Base-by-base conservation (phyloP, 371 early-diverging fungal species). In the Lichtheimia ramosa region DNA sequence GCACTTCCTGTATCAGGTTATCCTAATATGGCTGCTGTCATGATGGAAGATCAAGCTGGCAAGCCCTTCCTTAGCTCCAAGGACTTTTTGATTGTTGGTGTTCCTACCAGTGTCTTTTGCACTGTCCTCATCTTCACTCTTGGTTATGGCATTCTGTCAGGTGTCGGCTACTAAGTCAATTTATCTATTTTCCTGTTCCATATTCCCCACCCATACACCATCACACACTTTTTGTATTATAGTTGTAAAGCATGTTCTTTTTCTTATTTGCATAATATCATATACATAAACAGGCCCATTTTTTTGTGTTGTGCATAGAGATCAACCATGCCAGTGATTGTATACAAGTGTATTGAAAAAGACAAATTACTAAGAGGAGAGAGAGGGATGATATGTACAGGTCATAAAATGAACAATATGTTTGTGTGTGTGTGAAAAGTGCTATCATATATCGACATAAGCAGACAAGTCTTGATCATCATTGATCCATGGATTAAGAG, bases 1-100 rank as follows among this genome's bases (percentile, higher is more conserved):
- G 76, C 69, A 34, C 75, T 98, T 3, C 97, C 96, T 0, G 93
- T 98, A 4, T 93, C 90, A 3, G 93, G 95, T 0, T 55, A 95
- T 75, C 98, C 98, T 0, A 98, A 98, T 67, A 96, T 98, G 95
- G 93, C 92, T 58, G 96, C 97, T 13, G 88, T 96, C 51, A 90
- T 92, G 81, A 78, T 94, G 68, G 97, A 98, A 75, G 94, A 96
- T 71, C 86, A 84, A 3, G 84, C 90, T 42, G 97, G 97, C n/a
- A 83, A 79, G 50, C 93, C 92, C 24, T 98, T 94, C 66, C 71
- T 98, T 49, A 71, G 64, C 24, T 90, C 94, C 2, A 69, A 68
- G 43, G 97, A 98, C 70, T 97, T 98, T 62, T 59, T 96, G 51
- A 84, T 83, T 61, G 87, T 85, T 14, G 98, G 98, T 40, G 60